Conservation (phyloP, 2,329 filamentous ascomycete genomes). For the Byssothecium circinans region DNA sequence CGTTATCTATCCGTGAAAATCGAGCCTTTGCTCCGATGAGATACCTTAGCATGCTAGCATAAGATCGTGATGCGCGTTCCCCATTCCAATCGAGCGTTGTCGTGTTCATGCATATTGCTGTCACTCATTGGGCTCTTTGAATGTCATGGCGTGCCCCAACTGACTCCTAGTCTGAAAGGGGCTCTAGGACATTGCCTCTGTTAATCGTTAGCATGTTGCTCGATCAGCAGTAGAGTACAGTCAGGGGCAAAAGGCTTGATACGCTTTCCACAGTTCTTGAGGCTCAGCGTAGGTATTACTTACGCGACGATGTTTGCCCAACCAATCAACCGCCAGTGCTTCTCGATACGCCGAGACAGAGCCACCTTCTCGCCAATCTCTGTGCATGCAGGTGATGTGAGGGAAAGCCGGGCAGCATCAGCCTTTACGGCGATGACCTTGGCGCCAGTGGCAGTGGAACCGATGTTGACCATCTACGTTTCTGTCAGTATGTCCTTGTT, state of each 20-base stretch:
- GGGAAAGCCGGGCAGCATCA: slow-evolving; percentile 90
- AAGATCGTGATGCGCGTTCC: slow-evolving; percentile 24
- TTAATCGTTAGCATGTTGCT: slow-evolving; percentile 19
- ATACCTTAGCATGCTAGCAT: slow-evolving; percentile 27
- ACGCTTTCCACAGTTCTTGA: too few relatives aligned
- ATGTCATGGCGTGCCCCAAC: background rate
- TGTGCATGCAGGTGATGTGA: slow-evolving; percentile 94
- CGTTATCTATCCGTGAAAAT: slow-evolving; percentile 28
- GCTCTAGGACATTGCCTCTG: slow-evolving; percentile 45
- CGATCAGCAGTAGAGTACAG: background rate
- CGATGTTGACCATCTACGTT: slow-evolving; percentile 90
- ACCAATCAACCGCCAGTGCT: slow-evolving; percentile 75
- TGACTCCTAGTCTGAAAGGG: slow-evolving; percentile 16
- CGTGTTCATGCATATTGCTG: slow-evolving; percentile 5
- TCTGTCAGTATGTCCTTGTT: slow-evolving; percentile 13
- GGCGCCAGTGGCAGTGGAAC: slow-evolving; percentile 93
- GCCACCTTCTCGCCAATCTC: slow-evolving; percentile 98
- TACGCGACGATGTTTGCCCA: slow-evolving; percentile 49
- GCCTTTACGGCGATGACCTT: slow-evolving; percentile 98
- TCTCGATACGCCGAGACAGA: slow-evolving; percentile 93
- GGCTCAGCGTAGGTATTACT: slow-evolving; percentile 20
- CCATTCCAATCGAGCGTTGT: slow-evolving; percentile 12
- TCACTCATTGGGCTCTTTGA: background rate
- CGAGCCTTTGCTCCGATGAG: slow-evolving; percentile 32
- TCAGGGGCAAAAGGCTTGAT: too few relatives aligned